Evolutionary conservation across 176 grass and related monocot genomes (phyloP), one percentile per base, ranked within the genome.

Genomic region (Lolium multiflorum): DNA sequence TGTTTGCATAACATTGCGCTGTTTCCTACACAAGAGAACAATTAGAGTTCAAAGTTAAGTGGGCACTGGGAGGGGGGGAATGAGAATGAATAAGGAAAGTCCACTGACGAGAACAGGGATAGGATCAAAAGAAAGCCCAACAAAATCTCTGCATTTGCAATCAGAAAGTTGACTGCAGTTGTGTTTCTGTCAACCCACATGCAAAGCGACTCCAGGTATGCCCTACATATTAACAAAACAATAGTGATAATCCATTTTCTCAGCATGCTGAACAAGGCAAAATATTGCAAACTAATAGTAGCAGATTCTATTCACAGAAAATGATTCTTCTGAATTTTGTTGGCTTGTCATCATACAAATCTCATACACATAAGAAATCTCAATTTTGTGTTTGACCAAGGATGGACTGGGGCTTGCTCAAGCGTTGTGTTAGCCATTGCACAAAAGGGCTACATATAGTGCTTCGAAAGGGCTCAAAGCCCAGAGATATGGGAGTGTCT

Each of bases 51-150:
- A 22, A 74, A 78, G 60, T 48, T 22, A 82, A 57, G 20, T 77
- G 35, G 13, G 17, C 11, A 64, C 76, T 58, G 54, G 64, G 39
- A 73, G 35, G 22, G 39, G 41, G 68, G 20, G 77, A 84, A 58
- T 68, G 25, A 84, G 81, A 79, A 7, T 56, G 58, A 84, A 37
- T 44, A 78, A 64, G 72, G 39, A 85, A 77, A 31, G 84, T 86
- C 12, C 63, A 99, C 97, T 99, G 35, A 97, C 97, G 94, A 96
- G 87, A 99, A 89, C 50, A 99, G 73, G 55, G 97, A 94, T 67
- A 99, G 28, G 66, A 94, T 91, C 62, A 99, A 60, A 87, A 99
- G 92, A 88, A 99, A 89, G 4, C 97, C 97, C 69, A 96, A 71
- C 68, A 88, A 83, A 91, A 99, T 99, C 83, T 99, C 94, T 86